Percentiles rank a stretch among this genome's conserved stretches.
Evolutionary conservation across 495 filamentous ascomycete genomes (phyloP).

Genomic region (Trichoderma asperelloides): DNA sequence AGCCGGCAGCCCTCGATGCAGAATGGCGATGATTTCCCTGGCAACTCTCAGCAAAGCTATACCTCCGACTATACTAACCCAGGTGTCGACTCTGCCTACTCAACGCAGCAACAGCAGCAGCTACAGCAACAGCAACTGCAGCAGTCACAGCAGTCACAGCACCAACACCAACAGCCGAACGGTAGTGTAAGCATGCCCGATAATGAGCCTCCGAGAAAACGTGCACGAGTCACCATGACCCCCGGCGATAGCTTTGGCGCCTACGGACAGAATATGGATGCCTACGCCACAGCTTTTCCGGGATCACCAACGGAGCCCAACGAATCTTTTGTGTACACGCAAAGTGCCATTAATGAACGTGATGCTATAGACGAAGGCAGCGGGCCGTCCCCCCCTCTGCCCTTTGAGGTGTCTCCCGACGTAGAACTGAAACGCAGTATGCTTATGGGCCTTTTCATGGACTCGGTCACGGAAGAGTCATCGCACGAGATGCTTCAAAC

Average conservation of each 20-base stretch:
- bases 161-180: not conserved
- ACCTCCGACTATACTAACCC: constrained; percentile 29
- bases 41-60: constrained; percentile 42
- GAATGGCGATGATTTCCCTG: constrained; percentile 38
- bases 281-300: constrained; percentile 34
- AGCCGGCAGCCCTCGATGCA: constrained; percentile 53
- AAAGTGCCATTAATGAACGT: constrained; percentile 37
- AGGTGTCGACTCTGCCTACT: constrained; percentile 35
- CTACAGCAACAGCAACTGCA: not conserved
- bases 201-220: constrained; percentile 79
- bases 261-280: constrained; percentile 43
- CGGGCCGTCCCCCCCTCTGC: constrained; percentile 58
- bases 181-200: constrained; percentile 15
- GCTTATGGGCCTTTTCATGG: constrained; percentile 81
- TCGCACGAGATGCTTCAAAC: constrained; percentile 35
- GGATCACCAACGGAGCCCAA: constrained; percentile 77
- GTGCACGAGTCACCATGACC: constrained; percentile 39
- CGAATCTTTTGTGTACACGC: constrained; percentile 71
- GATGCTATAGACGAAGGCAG: constrained; percentile 43
- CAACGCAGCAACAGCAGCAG: constrained; percentile 24
- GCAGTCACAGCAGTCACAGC: constrained; percentile 12
- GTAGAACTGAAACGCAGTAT: constrained; percentile 66
- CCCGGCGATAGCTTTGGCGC: constrained; percentile 36
- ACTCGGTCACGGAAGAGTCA: constrained; percentile 53
- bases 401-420: constrained; percentile 54